These are phyloP conservation scores for Hymenoscyphus linearis DNA, from an alignment of 2,329 filamentous ascomycete genomes.

Conservation along the genomic window DNA sequence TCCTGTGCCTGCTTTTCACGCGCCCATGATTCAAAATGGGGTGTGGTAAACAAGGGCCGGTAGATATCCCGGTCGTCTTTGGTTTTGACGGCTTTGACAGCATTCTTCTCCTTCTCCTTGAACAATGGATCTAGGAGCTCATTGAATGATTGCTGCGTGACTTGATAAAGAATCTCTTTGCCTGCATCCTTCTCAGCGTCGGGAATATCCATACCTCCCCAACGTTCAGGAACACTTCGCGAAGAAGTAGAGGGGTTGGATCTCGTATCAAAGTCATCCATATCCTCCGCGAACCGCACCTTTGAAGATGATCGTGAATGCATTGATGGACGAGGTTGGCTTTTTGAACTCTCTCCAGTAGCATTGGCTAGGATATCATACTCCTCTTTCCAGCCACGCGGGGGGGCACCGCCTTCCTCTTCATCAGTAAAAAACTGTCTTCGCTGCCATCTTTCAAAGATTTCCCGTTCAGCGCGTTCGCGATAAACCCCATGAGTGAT, in stretches of 20 bases:
- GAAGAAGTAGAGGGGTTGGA: slow-evolving; percentile 72
- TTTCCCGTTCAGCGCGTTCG: slow-evolving; percentile 25
- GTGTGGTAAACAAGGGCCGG: slow-evolving; percentile 42
- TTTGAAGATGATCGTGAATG: slow-evolving; percentile 72
- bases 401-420: slow-evolving; percentile 68
- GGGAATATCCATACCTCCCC: slow-evolving; percentile 73
- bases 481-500: slow-evolving; percentile 24
- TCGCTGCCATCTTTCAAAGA: slow-evolving; percentile 70
- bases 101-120: slow-evolving; percentile 70
- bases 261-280: slow-evolving; percentile 62
- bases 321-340: slow-evolving; percentile 40
- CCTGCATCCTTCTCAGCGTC: slow-evolving; percentile 74
- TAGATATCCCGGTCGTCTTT: slow-evolving; percentile 55
- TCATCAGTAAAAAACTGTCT: slow-evolving; percentile 79
- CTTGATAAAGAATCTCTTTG: slow-evolving; percentile 74
- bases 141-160: slow-evolving; percentile 89
- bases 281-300: slow-evolving; percentile 69
- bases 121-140: slow-evolving; percentile 87
- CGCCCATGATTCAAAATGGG: slow-evolving; percentile 36
- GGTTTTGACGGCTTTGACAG: slow-evolving; percentile 61
- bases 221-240: slow-evolving; percentile 65
- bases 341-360: slow-evolving; percentile 37
- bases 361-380: slow-evolving; percentile 44
- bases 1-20: slow-evolving; percentile 15
- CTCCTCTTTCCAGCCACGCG: slow-evolving; percentile 57